Evolutionary conservation across 169 alveolate genomes (phyloP), one percentile per base, ranked within the genome.

Genomic region (Plasmodium inui): DNA sequence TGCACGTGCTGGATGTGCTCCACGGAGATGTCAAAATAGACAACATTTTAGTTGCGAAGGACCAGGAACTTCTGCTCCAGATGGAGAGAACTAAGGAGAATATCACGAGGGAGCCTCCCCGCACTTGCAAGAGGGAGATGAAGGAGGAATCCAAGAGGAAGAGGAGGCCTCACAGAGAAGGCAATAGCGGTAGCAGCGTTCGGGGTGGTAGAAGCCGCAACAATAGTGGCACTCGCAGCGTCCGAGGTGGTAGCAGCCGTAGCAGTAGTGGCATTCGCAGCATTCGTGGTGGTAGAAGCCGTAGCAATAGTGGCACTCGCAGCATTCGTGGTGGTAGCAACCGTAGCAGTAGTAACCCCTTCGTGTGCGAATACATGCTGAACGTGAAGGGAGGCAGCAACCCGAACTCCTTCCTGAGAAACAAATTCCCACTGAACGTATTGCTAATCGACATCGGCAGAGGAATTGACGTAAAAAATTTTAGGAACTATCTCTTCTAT

Each of bases 11-110:
- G 72, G 94, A 81, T 67, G 76, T 89, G 34, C 55, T 89, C 26
- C 94, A 89, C 73, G 94, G 94, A 7, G 94, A 89, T 19, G 73
- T 89, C n/a, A 89, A 89, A 89, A 89, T 89, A 6, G 94, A 89
- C 72, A 89, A 89, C 26, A 67, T 89, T 30, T 81, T 89, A 80
- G 22, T 89, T 37, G 32, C 44, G 6, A 89, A 89, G 72, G 53
- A 67, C 37, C 79, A 89, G 50, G 14, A 89, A 3, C 26, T 41
- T 30, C 46, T 39, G 10, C 32, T 30, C 72, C 70, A 12, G 7
- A 74, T 14, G 72, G 37, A 55, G 14, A 32, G 71, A 17, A 55
- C 17, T 34, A 53, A 34, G 8, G 88, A 19, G 3, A 55, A 9
- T 34, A 50, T n/a, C 32, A 37, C 30, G 2, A 19, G 76, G 14